Conservation (phyloP, 345 rosid genomes). For the Physaria fendleri region DNA sequence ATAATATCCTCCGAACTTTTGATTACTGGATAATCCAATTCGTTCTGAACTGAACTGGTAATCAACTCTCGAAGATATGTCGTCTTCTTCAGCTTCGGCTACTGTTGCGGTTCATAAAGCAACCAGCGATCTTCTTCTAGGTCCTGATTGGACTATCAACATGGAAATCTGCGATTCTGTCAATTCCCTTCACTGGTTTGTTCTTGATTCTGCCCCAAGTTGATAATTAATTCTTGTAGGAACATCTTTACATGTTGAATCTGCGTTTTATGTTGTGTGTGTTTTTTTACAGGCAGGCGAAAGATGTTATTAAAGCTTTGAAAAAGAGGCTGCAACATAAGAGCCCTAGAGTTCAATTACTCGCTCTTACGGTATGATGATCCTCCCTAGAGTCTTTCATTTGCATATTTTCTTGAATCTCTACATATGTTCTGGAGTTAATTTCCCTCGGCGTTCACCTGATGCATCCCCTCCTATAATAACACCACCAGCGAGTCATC, state of each 20-base stretch:
- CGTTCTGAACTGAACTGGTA: no score
- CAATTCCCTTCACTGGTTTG: conserved; percentile 69
- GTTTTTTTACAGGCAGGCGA: conserved; percentile 65
- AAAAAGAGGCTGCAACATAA: conserved; percentile 87
- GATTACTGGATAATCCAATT: no score
- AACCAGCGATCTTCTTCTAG: conserved; percentile 74
- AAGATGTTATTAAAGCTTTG: conserved; percentile 85
- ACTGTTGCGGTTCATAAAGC: conserved; percentile 90
- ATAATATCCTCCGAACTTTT: no score
- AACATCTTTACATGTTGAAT: neutral
- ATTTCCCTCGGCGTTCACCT: conserved; percentile 64
- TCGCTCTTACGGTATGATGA: conserved; percentile 76
- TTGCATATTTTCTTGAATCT: conserved; percentile 3
- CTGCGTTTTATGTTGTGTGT: neutral
- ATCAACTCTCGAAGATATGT: conserved; percentile 26
- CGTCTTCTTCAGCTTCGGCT: conserved; percentile 55
- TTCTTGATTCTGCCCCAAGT: neutral
- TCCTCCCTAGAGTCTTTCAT: neutral
- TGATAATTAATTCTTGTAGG: neutral
- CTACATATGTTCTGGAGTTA: conserved; percentile 52
- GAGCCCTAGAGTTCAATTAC: conserved; percentile 71
- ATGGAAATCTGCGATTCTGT: conserved; percentile 88
- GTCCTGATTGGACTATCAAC: conserved; percentile 95
- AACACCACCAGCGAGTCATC: conserved; percentile 78
- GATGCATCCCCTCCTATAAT: conserved; percentile 82